These are phyloP conservation scores for Lactarius hatsudake DNA, from an alignment of 768 basidiomycete genomes.

Conservation along the genomic window DNA sequence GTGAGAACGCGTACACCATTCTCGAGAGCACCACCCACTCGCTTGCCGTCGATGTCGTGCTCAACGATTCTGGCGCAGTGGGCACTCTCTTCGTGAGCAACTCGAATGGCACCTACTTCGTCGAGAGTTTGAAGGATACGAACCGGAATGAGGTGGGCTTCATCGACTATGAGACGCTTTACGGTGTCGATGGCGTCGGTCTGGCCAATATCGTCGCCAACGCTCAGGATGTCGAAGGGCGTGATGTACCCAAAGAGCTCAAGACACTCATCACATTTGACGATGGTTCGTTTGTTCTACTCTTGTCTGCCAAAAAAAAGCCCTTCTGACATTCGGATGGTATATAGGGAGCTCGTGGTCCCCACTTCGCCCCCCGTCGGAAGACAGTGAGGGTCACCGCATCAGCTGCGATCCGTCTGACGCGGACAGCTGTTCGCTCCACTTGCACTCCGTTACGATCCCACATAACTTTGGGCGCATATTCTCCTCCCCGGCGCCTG, in stretches of 20 bases:
- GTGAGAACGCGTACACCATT: conserved; percentile 94
- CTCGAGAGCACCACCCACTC: conserved; percentile 94
- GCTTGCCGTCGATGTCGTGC: conserved; percentile 89
- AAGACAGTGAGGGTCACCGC: conserved; percentile 58
- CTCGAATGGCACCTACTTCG: conserved; percentile 94
- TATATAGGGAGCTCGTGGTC: conserved; percentile 68
- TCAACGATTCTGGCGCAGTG: conserved; percentile 58
- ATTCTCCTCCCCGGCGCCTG: conserved; percentile 94
- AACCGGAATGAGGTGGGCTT: conserved; percentile 86
- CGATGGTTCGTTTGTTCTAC: conserved; percentile 54
- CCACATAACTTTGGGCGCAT: conserved; percentile 93
- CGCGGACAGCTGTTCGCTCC: conserved; percentile 68
- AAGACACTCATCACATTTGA: conserved; percentile 85
- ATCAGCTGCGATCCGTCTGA: conserved; percentile 61
- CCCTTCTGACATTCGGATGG: background rate
- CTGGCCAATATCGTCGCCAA: conserved; percentile 87
- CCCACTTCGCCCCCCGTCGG: conserved; percentile 53
- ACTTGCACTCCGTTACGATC: conserved; percentile 88
- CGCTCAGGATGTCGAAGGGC: conserved; percentile 75
- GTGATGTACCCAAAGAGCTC: conserved; percentile 66
- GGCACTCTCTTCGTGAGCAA: conserved; percentile 96
- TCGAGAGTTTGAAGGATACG: conserved; percentile 86
- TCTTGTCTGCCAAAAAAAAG: conserved; percentile 17
- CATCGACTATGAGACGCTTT: conserved; percentile 89
- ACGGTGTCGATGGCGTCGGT: conserved; percentile 87